These are phyloP conservation scores for Garcia nutans DNA, from an alignment of 345 rosid genomes.

Conservation along the genomic window DNA sequence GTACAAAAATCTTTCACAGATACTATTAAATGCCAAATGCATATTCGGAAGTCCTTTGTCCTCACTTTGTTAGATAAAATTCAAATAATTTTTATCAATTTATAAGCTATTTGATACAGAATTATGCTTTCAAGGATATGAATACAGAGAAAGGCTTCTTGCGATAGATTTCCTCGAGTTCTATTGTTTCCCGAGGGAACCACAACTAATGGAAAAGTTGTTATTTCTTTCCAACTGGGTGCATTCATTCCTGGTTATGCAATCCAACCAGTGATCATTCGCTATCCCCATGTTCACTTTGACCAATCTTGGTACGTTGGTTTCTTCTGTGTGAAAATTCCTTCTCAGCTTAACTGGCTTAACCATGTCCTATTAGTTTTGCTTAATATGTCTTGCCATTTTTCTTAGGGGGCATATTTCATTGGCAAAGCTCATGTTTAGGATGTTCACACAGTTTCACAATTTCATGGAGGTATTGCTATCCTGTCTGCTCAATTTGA, in stretches of 20 bases:
- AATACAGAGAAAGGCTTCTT: constrained; percentile 97
- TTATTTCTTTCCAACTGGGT: constrained; percentile 93
- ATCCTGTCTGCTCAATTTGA: background rate
- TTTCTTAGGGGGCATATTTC: constrained; percentile 66
- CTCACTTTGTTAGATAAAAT: constrained; percentile 22
- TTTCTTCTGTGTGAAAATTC: constrained; percentile 8
- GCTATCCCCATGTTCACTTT: constrained; percentile 94
- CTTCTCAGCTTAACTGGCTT: constrained; percentile 3
- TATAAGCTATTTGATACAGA: constrained; percentile 95
- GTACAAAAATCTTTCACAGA: background rate
- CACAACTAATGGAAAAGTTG: constrained; percentile 79
- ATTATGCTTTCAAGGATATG: constrained; percentile 85
- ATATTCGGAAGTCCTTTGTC: background rate
- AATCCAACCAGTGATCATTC: constrained; percentile 85
- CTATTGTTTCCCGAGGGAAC: constrained; percentile 98
- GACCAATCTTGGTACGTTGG: constrained; percentile 92
- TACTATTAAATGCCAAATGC: constrained; percentile 1
- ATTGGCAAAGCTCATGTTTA: constrained; percentile 78
- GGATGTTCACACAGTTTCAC: constrained; percentile 99
- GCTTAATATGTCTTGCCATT: constrained; percentile 17
- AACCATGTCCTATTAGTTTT: constrained; percentile 2
- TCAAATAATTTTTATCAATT: constrained; percentile 48
- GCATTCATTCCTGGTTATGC: constrained; percentile 88
- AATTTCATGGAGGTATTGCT: constrained; percentile 87
- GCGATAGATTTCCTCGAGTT: constrained; percentile 74